A percentile compares a stretch with the other conserved stretches of the same genome.
phyloP scores from a whole-genome alignment of 2,329 filamentous ascomycete genomes.

The Calonectria naviculata region DNA sequence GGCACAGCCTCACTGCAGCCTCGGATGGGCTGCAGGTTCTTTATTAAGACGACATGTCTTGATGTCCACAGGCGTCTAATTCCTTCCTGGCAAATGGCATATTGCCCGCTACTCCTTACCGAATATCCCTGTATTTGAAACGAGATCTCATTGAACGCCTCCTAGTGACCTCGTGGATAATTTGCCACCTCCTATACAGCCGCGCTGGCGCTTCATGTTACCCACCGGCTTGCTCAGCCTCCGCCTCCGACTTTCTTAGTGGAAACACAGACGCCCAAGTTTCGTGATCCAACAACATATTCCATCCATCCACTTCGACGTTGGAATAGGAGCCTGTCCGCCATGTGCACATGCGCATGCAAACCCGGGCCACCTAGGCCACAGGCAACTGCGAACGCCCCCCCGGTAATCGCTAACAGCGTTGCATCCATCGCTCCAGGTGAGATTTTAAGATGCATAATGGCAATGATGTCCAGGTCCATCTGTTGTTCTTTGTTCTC shows the following conservation, averaged over 20 bases:
- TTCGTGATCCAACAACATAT: slow-evolving; percentile 4
- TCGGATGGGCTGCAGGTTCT: slow-evolving; percentile 44
- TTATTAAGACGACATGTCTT: slow-evolving; percentile 35
- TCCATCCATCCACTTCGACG: slow-evolving; percentile 7
- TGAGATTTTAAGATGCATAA: not conserved
- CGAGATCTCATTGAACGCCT: slow-evolving; percentile 15
- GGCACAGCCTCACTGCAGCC: slow-evolving; percentile 50
- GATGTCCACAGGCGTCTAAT: slow-evolving; percentile 28
- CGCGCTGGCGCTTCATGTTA: slow-evolving; percentile 6
- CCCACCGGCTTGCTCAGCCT: slow-evolving; percentile 4
- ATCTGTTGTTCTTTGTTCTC: not conserved
- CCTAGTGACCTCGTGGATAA: slow-evolving; percentile 5
- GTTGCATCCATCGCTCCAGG: not conserved
- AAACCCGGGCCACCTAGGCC: not conserved
- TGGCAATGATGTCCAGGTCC: not conserved
- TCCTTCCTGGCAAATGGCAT: slow-evolving; percentile 11
- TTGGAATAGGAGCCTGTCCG: not conserved
- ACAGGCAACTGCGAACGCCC: slow-evolving; percentile 24
- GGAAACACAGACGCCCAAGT: slow-evolving; percentile 20
- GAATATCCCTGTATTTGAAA: slow-evolving; percentile 4
- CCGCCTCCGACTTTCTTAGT: slow-evolving; percentile 3
- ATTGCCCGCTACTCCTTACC: not conserved
- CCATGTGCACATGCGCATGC: slow-evolving; percentile 14
- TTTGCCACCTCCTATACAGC: slow-evolving; percentile 3
- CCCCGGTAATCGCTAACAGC: slow-evolving; percentile 25